Conservation (phyloP, 345 rosid species). For the Gossypium ekmanianum region DNA sequence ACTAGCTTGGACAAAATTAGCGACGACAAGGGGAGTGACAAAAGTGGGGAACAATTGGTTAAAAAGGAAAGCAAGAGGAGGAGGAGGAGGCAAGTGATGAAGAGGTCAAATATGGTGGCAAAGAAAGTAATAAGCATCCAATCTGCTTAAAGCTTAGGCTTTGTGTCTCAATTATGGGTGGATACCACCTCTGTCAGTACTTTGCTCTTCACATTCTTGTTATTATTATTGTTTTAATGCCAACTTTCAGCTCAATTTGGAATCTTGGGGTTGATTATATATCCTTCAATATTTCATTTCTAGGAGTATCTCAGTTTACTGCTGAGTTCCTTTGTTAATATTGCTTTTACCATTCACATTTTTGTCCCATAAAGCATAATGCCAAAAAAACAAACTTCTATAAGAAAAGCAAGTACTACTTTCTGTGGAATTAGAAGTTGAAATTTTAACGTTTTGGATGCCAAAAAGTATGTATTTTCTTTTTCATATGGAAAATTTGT, state of each 20-base stretch:
- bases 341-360: too few relatives aligned
- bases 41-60: conserved; percentile 10
- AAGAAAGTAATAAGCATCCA: conserved; percentile 71
- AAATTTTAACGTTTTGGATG: background rate
- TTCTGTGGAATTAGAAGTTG: too few relatives aligned
- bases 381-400: too few relatives aligned
- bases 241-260: too few relatives aligned
- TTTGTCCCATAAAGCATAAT: too few relatives aligned
- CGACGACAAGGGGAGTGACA: background rate
- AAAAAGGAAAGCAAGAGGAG: too few relatives aligned
- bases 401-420: too few relatives aligned
- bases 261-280: too few relatives aligned
- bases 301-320: too few relatives aligned
- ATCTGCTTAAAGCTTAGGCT: conserved; percentile 62
- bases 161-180: conserved; percentile 82
- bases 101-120: background rate
- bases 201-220: background rate
- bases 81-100: conserved; percentile 28
- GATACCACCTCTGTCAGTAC: conserved; percentile 55
- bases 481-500: too few relatives aligned
- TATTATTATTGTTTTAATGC: background rate
- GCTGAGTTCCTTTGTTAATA: too few relatives aligned
- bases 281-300: too few relatives aligned
- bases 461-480: background rate
- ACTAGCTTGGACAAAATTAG: conserved; percentile 4